phyloP scores from a whole-genome alignment of 441 rosid species.

The Biscutella laevigata region DNA sequence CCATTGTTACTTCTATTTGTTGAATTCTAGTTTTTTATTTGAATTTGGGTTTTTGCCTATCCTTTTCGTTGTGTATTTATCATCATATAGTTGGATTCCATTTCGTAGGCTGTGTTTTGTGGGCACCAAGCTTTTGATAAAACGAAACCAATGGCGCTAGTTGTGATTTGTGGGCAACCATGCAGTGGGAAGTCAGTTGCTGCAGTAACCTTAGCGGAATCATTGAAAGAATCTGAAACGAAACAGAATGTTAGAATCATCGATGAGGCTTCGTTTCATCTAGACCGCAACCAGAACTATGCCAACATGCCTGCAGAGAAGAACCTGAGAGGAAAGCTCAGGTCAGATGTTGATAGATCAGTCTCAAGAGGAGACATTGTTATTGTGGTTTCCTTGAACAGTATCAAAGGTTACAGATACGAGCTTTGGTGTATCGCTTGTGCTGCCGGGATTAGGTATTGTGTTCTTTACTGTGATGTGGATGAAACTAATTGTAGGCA shows the following conservation, averaged over 20 bases:
- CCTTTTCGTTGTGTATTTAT: not conserved
- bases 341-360: conserved; percentile 98
- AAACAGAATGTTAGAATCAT: conserved; percentile 53
- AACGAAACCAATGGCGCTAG: conserved; percentile 62
- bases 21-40: not conserved
- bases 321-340: conserved; percentile 72
- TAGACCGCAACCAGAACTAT: conserved; percentile 80
- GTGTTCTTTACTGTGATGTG: conserved; percentile 64
- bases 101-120: conserved; percentile 15
- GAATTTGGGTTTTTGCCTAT: conserved; percentile 8
- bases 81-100: no score
- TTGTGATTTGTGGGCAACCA: conserved; percentile 89
- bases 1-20: not conserved
- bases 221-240: conserved; percentile 50
- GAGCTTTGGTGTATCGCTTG: conserved; percentile 97
- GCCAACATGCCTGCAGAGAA: conserved; percentile 84
- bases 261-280: conserved; percentile 73
- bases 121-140: not conserved
- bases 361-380: conserved; percentile 67
- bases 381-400: conserved; percentile 84
- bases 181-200: conserved; percentile 85
- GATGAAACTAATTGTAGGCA: conserved; percentile 53
- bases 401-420: conserved; percentile 88
- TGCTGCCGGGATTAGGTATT: conserved; percentile 72
- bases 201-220: conserved; percentile 49